phyloP scores from a whole-genome alignment of 1,284 basidiomycete genomes.

The Sporisorium scitamineum region DNA sequence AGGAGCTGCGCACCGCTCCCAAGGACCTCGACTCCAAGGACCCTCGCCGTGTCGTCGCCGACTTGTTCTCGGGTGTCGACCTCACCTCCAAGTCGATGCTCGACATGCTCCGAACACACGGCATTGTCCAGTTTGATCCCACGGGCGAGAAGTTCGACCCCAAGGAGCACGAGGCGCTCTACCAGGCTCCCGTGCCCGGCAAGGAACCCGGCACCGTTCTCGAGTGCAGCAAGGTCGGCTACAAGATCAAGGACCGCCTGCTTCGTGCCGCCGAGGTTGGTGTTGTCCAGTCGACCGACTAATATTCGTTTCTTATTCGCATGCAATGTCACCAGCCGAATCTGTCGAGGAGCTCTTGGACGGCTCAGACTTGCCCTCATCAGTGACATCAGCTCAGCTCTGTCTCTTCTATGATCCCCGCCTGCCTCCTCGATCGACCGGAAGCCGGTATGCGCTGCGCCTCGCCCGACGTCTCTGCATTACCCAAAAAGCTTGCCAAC shows the following conservation, averaged over 20 bases:
- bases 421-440: not conserved
- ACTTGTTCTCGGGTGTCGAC: constrained; percentile 81
- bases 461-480: not conserved
- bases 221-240: constrained; percentile 91
- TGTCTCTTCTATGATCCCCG: not conserved
- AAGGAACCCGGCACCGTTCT: constrained; percentile 90
- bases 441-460: not conserved
- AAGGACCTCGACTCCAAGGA: constrained; percentile 67
- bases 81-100: constrained; percentile 90
- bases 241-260: constrained; percentile 73
- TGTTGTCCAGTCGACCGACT: constrained; percentile 75
- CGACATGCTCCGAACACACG: constrained; percentile 89
- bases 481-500: not conserved
- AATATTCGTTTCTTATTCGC: not conserved
- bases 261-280: constrained; percentile 96
- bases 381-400: not conserved
- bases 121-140: constrained; percentile 90
- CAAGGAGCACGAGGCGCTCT: constrained; percentile 92
- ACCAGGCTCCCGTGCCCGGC: constrained; percentile 87
- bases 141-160: constrained; percentile 94
- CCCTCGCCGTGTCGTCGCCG: constrained; percentile 56
- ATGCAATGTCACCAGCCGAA: not conserved
- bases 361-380: not conserved
- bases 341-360: not conserved
- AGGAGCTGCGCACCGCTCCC: constrained; percentile 62